Percentiles rank a stretch among this genome's conserved stretches.
These are phyloP conservation scores for Sporisorium graminicola DNA, from an alignment of 1,284 basidiomycete genomes.

Conservation along the genomic window DNA sequence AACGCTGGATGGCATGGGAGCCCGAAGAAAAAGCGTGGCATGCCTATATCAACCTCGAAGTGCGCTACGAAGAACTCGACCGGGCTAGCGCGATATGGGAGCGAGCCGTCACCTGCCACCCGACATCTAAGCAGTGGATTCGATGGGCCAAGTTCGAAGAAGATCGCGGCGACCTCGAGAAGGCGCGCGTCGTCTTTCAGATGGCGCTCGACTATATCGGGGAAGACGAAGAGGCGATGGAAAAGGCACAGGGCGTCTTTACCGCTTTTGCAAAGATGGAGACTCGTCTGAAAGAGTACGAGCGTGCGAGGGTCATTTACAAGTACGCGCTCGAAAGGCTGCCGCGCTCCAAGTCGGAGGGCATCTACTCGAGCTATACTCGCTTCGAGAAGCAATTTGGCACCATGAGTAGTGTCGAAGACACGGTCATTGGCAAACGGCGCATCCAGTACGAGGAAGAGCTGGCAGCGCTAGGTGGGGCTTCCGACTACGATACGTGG, in stretches of 20 bases:
- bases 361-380: constrained; percentile 89
- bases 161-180: constrained; percentile 82
- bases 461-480: constrained; percentile 70
- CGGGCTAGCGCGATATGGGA: constrained; percentile 93
- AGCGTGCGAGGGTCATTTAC: constrained; percentile 95
- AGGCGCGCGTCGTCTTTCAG: constrained; percentile 94
- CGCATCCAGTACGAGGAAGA: constrained; percentile 87
- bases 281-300: constrained; percentile 92
- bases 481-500: constrained; percentile 96
- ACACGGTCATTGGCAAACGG: constrained; percentile 93
- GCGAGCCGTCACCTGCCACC: constrained; percentile 90
- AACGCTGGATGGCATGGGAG: constrained; percentile 99
- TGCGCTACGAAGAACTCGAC: constrained; percentile 90
- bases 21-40: constrained; percentile 99
- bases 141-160: constrained; percentile 98
- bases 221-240: constrained; percentile 95
- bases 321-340: constrained; percentile 94
- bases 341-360: constrained; percentile 87
- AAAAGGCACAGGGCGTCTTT: constrained; percentile 96
- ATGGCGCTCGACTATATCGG: constrained; percentile 97
- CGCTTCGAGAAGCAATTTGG: constrained; percentile 99
- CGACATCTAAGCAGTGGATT: constrained; percentile 95
- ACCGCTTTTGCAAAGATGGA: constrained; percentile 98
- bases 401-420: constrained; percentile 85
- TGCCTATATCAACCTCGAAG: constrained; percentile 96